Evolutionary conservation across 257 asterid genomes (phyloP), one percentile per base, ranked within the genome.

Genomic region (Catharanthus roseus): DNA sequence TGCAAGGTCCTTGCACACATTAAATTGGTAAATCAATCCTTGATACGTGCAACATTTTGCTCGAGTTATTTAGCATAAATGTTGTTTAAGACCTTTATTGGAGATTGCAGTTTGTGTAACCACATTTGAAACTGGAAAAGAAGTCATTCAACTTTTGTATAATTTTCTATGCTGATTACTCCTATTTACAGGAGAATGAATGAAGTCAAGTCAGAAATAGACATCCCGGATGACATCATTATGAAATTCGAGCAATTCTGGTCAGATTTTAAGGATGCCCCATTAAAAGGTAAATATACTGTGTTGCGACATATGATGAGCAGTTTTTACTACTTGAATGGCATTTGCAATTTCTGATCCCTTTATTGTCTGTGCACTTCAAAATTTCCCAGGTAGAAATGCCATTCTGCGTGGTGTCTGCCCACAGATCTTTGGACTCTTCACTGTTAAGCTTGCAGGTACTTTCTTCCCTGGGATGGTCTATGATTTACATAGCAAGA

Each of bases 381-480:
- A 15, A 16, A 38, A 49, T 33, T 49, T 68, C 42, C 39, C 74
- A 93, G 99, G 99, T 84, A 85, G 99, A 85, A 95, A 95, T 79
- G 96, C 92, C 44, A 86, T 95, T 83, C 93, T 95, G 53, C 86
- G 82, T 60, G 96, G 90, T 56, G 83, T 95, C 78, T 95, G 99
- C 75, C 97, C 99, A 8, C 99, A 95, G 86, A 85, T 95, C 75
- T 95, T 89, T 72, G 99, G 99, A 70, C 97, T 95, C 79, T 95
- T 95, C 79, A 89, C 97, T 28, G 99, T 95, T 75, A 95, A 95
- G 86, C 96, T 95, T 78, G 96, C 99, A 80, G 99, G 99, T 95
- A 82, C 3, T 77, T 44, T 74, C 53, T 39, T 56, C 71, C 66
- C 44, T 44, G 28, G 69, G 16, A 38, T 54, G 36, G 39, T 67